Evolutionary conservation across 139 green algal species (phyloP).

Genomic region (Chara braunii): DNA sequence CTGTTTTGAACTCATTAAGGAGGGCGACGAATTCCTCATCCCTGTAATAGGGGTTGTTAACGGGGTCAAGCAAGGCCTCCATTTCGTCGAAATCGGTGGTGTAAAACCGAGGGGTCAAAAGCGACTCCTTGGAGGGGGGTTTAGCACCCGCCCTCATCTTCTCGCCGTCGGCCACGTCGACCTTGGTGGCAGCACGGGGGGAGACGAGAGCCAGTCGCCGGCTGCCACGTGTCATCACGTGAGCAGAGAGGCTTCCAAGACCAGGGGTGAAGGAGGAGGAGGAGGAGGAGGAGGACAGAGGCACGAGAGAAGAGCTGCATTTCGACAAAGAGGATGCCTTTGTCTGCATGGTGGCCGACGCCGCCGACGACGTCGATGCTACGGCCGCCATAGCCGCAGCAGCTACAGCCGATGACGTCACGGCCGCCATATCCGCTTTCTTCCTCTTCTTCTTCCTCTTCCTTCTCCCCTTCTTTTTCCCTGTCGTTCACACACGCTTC

Average conservation of each 20-base stretch:
- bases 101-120: conserved; percentile 95
- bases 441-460: too few relatives aligned
- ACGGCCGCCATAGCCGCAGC: conserved; percentile 97
- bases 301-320: too few relatives aligned
- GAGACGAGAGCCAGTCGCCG: too few relatives aligned
- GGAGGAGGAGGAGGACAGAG: too few relatives aligned
- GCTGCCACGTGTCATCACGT: too few relatives aligned
- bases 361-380: conserved; percentile 79
- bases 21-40: conserved; percentile 15
- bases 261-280: too few relatives aligned
- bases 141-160: conserved; percentile 69
- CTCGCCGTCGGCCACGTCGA: neutral
- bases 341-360: conserved; percentile 81
- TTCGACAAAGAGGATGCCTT: conserved; percentile 97
- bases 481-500: too few relatives aligned
- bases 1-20: conserved; percentile 77
- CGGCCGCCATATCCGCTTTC: too few relatives aligned
- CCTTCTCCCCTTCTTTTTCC: too few relatives aligned
- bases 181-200: too few relatives aligned
- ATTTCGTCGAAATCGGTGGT: conserved; percentile 97
- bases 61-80: conserved; percentile 54
- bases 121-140: conserved; percentile 69
- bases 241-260: too few relatives aligned
- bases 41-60: conserved; percentile 20
- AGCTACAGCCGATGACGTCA: too few relatives aligned